Base-by-base conservation (phyloP, 164 flowering plant genomes). In the Cinnamomum chago region DNA sequence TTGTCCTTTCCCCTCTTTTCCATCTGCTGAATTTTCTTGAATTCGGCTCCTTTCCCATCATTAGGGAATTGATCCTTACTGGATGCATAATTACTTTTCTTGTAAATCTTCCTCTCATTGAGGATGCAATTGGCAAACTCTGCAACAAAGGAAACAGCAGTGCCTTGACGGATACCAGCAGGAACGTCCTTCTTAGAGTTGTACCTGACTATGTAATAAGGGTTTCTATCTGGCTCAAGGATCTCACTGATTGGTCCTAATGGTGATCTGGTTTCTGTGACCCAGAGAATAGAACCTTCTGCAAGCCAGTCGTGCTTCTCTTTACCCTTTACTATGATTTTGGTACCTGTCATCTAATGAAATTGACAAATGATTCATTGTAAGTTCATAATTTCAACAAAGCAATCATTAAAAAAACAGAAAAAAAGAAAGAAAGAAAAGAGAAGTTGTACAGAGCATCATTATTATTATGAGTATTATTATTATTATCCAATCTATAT, bases 231-330 rank as follows among this genome's bases (percentile, higher is more conserved):
- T 60, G 99, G 99, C 65, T 97, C 99, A 83, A 96, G 91, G 23
- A 92, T 88, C 81, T 92, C 99, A 85, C 92, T 98, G 12, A 94
- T 86, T 47, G 85, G 55, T 12, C 99, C 99, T 68, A 96, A 69
- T 47, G 97, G 95, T 22, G 72, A 72, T 76, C 95, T 82, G 50
- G 74, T 82, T 72, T 88, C 93, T 10, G 97, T 85, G 76, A 94
- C 83, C 98, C 99, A 96, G 23, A 96, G 91, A 30, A 94, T 90
- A 17, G 99, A 96, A 70, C 99, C 98, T 76, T 96, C 99, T 75
- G 76, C 87, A 1, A 96, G 92, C 64, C 98, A 98, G 76, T 79
- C 87, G 79, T 96, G 98, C 82, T 88, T 90, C 86, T 89, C 98
- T 51, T 79, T 69, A 33, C 97, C 99, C 85, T 94, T 97, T 22